These are phyloP conservation scores for Solanum corneliomulleri DNA, from an alignment of 257 asterid species.

Conservation along the genomic window DNA sequence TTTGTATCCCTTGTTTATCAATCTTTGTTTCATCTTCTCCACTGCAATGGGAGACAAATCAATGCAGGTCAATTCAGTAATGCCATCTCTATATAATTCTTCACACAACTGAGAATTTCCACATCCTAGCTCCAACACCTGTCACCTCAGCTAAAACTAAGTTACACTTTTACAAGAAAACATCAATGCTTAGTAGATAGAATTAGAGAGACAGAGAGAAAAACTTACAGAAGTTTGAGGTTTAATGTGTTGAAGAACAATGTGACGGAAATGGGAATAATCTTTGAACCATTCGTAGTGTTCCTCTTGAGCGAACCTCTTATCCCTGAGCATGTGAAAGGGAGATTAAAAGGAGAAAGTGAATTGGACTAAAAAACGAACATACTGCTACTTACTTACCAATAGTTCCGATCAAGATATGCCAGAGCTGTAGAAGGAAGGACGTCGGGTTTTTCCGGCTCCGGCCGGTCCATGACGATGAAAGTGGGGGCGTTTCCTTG, in stretches of 20 bases:
- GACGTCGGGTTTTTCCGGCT: constrained; percentile 22
- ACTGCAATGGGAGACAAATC: constrained; percentile 89
- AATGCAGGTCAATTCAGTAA: constrained; percentile 75
- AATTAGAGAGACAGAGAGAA: neutral
- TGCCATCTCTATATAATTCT: constrained; percentile 64
- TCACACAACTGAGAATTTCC: constrained; percentile 90
- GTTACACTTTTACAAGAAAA: neutral
- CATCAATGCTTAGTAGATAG: neutral
- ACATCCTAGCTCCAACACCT: constrained; percentile 95
- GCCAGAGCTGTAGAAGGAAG: constrained; percentile 58
- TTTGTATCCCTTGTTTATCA: constrained; percentile 59
- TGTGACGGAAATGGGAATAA: constrained; percentile 69
- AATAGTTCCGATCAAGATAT: constrained; percentile 68
- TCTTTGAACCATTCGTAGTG: constrained; percentile 98
- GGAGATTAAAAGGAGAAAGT: neutral
- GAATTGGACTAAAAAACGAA: neutral
- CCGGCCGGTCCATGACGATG: constrained; percentile 8
- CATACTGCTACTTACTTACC: constrained; percentile 21
- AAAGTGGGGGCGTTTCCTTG: neutral
- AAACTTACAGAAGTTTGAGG: constrained; percentile 50
- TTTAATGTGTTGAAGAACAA: constrained; percentile 48
- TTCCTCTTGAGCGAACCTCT: constrained; percentile 78
- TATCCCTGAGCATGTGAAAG: constrained; percentile 42
- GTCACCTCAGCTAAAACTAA: neutral
- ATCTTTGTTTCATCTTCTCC: constrained; percentile 66